These are phyloP conservation scores for Pistacia vera DNA, from an alignment of 345 rosid species.

Conservation along the genomic window DNA sequence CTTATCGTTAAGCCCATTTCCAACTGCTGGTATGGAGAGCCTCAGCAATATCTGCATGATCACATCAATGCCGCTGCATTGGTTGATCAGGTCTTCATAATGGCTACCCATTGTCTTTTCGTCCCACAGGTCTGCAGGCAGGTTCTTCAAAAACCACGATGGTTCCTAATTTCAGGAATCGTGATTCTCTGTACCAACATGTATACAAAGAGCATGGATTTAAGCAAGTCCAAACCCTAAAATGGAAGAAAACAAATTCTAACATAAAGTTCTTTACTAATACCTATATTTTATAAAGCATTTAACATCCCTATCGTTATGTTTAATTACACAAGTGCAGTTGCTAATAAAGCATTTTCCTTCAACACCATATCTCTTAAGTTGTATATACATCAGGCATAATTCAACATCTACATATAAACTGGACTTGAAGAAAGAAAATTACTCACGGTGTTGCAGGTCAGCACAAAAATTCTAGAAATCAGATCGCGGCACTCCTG, in stretches of 20 bases:
- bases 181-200: constrained; percentile 72
- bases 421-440: neutral
- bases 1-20: constrained; percentile 53
- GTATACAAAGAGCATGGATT: neutral
- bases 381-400: neutral
- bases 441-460: constrained; percentile 63
- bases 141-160: constrained; percentile 91
- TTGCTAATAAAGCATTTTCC: too few relatives aligned
- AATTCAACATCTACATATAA: neutral
- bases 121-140: constrained; percentile 79
- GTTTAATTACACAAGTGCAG: neutral
- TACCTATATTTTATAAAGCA: neutral
- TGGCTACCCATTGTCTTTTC: constrained; percentile 55
- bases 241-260: too few relatives aligned
- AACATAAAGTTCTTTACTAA: neutral
- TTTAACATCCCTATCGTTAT: neutral
- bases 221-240: neutral
- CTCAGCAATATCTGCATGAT: constrained; percentile 97
- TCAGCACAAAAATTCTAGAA: constrained; percentile 87
- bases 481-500: constrained; percentile 80
- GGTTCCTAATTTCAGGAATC: constrained; percentile 76
- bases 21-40: constrained; percentile 83
- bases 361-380: neutral
- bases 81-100: constrained; percentile 85
- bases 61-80: constrained; percentile 70